A percentile compares a stretch with the other conserved stretches of the same genome.
Evolutionary conservation across 2,329 filamentous ascomycete species (phyloP).

Genomic region (Epichloe coenophiala): DNA sequence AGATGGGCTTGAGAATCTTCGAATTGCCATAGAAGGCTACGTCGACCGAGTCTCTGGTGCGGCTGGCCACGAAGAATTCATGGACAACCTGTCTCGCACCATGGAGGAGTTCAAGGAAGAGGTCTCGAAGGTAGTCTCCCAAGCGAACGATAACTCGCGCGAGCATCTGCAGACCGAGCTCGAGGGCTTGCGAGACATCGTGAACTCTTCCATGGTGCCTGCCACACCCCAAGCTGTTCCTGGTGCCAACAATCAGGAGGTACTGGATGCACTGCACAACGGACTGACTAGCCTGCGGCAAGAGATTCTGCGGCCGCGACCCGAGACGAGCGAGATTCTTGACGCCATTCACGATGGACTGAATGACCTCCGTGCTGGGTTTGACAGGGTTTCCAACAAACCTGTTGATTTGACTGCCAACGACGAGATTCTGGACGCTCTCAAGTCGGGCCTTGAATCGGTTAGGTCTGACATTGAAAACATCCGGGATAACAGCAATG

Average conservation of each 20-base stretch:
- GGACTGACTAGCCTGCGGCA: slow-evolving; percentile 63
- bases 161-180: slow-evolving; percentile 72
- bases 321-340: slow-evolving; percentile 74
- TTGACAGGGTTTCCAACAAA: slow-evolving; percentile 67
- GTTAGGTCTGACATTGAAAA: slow-evolving; percentile 67
- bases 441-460: slow-evolving; percentile 67
- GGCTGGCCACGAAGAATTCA: slow-evolving; percentile 63
- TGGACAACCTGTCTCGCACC: slow-evolving; percentile 51
- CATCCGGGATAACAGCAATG: slow-evolving; percentile 47
- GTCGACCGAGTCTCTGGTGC: slow-evolving; percentile 59
- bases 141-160: slow-evolving; percentile 30
- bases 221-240: slow-evolving; percentile 30
- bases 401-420: slow-evolving; percentile 71
- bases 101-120: slow-evolving; percentile 56
- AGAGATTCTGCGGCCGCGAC: slow-evolving; percentile 55
- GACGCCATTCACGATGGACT: slow-evolving; percentile 84
- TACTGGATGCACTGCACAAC: slow-evolving; percentile 55
- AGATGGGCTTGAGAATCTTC: slow-evolving; percentile 71
- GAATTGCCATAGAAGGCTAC: slow-evolving; percentile 68
- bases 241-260: slow-evolving; percentile 40
- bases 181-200: slow-evolving; percentile 64
- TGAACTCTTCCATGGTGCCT: slow-evolving; percentile 56
- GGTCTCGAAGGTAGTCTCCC: slow-evolving; percentile 46
- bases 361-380: slow-evolving; percentile 58
- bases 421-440: slow-evolving; percentile 77